These are phyloP conservation scores for Volvariella volvacea DNA, from an alignment of 1,284 basidiomycete species.

Conservation along the genomic window DNA sequence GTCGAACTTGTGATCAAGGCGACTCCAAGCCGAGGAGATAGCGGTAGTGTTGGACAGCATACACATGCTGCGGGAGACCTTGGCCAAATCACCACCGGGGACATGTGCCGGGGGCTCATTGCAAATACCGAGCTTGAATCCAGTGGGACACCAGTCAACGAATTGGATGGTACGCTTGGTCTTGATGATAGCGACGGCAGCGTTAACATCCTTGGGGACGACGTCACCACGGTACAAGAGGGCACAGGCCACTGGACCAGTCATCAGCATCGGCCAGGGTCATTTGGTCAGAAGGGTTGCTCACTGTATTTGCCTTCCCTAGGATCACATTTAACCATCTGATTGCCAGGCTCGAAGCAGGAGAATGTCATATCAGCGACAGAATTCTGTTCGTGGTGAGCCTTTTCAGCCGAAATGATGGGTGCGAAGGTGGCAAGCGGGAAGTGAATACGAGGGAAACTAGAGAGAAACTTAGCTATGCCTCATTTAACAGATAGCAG, in stretches of 20 bases:
- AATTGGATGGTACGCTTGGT: constrained; percentile 97
- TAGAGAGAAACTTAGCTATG: constrained; percentile 21
- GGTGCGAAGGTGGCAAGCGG: constrained; percentile 95
- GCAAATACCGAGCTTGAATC: constrained; percentile 98
- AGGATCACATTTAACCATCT: constrained; percentile 98
- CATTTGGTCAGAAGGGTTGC: constrained; percentile 29
- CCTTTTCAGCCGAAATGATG: constrained; percentile 83
- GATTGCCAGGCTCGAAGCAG: constrained; percentile 96
- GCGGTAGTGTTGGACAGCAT: constrained; percentile 96
- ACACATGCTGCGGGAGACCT: constrained; percentile 90
- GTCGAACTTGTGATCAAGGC: constrained; percentile 94
- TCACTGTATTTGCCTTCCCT: constrained; percentile 95
- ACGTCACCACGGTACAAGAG: constrained; percentile 94
- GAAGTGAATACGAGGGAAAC: constrained; percentile 98
- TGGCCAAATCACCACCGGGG: constrained; percentile 92
- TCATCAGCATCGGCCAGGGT: constrained; percentile 62
- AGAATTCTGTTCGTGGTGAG: constrained; percentile 95
- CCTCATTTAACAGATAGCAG: constrained; percentile 27
- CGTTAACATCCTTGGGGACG: constrained; percentile 94
- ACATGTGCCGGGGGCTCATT: constrained; percentile 91
- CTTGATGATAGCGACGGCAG: constrained; percentile 92
- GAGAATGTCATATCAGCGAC: constrained; percentile 98
- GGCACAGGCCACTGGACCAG: constrained; percentile 72
- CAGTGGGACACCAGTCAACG: constrained; percentile 98
- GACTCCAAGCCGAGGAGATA: constrained; percentile 92